phyloP scores from a whole-genome alignment of 164 flowering plant genomes.

The Liquidambar formosana region DNA sequence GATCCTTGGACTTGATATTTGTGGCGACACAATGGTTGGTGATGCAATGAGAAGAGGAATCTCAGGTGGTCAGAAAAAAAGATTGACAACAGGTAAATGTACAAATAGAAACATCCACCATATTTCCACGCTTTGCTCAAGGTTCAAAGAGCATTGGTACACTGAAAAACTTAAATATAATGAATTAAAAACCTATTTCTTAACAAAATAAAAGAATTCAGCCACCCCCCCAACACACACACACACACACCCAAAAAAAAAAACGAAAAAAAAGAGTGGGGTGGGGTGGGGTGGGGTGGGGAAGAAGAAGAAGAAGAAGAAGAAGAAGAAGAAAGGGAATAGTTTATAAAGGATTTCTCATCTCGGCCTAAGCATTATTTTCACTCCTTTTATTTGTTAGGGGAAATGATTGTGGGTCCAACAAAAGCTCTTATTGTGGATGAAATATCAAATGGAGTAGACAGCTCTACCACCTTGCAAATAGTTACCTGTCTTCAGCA shows the following conservation, averaged over 20 bases:
- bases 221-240: too few relatives aligned
- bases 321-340: too few relatives aligned
- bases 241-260: too few relatives aligned
- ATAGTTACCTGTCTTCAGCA: too few relatives aligned
- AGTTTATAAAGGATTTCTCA: too few relatives aligned
- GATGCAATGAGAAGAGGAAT: constrained; percentile 66
- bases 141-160: too few relatives aligned
- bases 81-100: constrained; percentile 60
- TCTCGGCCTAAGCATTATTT: background rate
- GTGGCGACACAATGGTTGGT: constrained; percentile 56
- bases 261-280: too few relatives aligned
- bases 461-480: constrained; percentile 76
- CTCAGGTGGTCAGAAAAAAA: constrained; percentile 73
- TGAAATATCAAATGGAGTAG: constrained; percentile 72
- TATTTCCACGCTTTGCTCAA: background rate
- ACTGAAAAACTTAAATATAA: too few relatives aligned
- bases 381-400: constrained; percentile 27
- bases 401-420: constrained; percentile 79
- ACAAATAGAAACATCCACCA: background rate
- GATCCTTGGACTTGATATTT: constrained; percentile 67
- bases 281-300: too few relatives aligned
- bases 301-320: too few relatives aligned
- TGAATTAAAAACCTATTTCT: too few relatives aligned
- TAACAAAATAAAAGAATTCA: too few relatives aligned
- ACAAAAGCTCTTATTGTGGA: constrained; percentile 57